Base-by-base conservation (phyloP, 2,329 filamentous ascomycete genomes). In the Fusarium camptoceras region DNA sequence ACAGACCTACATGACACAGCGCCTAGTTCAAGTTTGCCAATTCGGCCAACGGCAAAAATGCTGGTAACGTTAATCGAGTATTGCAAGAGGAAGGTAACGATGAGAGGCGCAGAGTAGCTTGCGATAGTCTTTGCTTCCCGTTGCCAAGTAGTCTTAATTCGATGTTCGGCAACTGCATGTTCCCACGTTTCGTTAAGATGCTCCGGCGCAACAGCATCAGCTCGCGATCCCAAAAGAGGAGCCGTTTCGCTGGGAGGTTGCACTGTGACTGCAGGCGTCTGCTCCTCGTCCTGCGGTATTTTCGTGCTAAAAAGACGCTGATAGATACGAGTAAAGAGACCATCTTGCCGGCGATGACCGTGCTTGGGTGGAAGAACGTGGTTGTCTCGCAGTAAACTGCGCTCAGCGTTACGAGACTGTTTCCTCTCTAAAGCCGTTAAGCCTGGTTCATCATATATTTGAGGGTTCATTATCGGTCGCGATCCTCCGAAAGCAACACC, bases 101-200 rank as follows among this genome's bases (percentile, higher is more conserved):
- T 88, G 53, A 95, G 81, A 2, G 92, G 92, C 30, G 85, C 83
- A 4, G 92, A 91, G 77, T 94, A 94, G 67, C 86, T 85, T 30
- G 86, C 82, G 42, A 98, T 86, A 2, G 94, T 94, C 82, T 94
- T 94, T 43, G 92, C 86, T 83, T 98, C 95, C 67, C 94, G 89
- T 79, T 92, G 91, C 94, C 94, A 98, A 8, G 94, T 97, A 7
- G 94, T 98, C 55, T 91, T 90, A 70, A 98, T 94, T 76, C 89
- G 87, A 14, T 94, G 94, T 0, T 91, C 88, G 1, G 89, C 87
- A 14, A 98, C 92, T 0, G 94, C 95, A 66, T 94, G 92, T 67
- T 95, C 91, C 94, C 94, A 97, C 76, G 93, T 91, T 74, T 89
- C 86, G 72, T 91, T 88, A 53, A 94, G 83, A 47, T 89, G 87